Evolutionary conservation across 129 eudicot genomes (phyloP), one percentile per base, ranked within the genome.

Genomic region (Glebionis coronaria): DNA sequence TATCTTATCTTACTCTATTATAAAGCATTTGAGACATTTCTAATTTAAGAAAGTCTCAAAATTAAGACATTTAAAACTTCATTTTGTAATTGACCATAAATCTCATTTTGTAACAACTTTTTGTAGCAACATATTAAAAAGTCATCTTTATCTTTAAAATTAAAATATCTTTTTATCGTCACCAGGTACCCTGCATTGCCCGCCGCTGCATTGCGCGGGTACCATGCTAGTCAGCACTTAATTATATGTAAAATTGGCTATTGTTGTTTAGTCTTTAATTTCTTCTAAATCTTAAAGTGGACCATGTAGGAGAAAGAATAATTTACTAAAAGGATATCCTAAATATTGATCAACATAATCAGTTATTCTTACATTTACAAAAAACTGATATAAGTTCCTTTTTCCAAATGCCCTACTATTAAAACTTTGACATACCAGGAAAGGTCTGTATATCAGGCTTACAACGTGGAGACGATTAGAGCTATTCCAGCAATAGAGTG

Each of bases 371-470:
- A 18, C 57, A 53, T 7, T 13, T 53, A 6, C 13, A 5, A 20
- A 21, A 56, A 56, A 23, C 40, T 12, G 16, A 56, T 56, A 11
- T 2, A 23, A 23, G n/a, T 56, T 56, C 38, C 61, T 12, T 25
- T 56, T 23, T 9, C 40, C 1, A 31, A 31, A 31, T 31, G 40
- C 40, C 40, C 40, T 31, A 1, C 40, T 31, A 31, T 31, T 31
- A 31, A 68, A 49, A 69, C 28, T 61, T n/a, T 40, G 63, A 65
- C 83, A 46, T 81, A 90, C 97, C 97, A 87, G 64, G 77, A 87
- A 90, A 25, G 97, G 92, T 72, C 95, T 80, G 78, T 90, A 90
- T 67, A 90, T 82, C 77, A 71, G 61, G 75, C 90, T 78, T 9
- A 81, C 81, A 65, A 56, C 16, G 61, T 90, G 97, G 58, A 84